Conservation (phyloP, 1,284 basidiomycete species). For the Chondrostereum purpureum region DNA sequence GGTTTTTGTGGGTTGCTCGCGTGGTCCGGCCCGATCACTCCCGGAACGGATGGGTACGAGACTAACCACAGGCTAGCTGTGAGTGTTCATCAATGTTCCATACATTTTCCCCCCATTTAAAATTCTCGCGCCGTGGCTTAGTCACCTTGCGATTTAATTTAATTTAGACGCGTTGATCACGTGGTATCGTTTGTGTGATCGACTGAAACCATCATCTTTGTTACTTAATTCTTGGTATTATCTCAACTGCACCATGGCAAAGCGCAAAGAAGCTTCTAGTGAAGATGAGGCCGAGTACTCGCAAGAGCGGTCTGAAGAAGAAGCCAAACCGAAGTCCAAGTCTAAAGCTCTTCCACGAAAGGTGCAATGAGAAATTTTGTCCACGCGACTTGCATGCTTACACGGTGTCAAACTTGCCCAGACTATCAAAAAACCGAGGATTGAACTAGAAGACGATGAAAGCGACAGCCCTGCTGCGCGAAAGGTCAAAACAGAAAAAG, state of each 20-base stretch:
- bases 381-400: background rate
- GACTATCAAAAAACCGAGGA: conserved; percentile 14
- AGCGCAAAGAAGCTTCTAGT: conserved; percentile 17
- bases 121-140: too few relatives aligned
- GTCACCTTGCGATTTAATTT: too few relatives aligned
- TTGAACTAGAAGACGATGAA: conserved; percentile 9
- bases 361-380: background rate
- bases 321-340: conserved; percentile 1
- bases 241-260: conserved; percentile 1
- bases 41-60: too few relatives aligned
- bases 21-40: too few relatives aligned
- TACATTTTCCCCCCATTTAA: too few relatives aligned
- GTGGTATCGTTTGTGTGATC: too few relatives aligned
- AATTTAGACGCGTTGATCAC: too few relatives aligned
- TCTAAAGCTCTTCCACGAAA: background rate
- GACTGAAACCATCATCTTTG: too few relatives aligned
- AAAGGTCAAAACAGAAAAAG: conserved; percentile 11
- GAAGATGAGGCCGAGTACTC: conserved; percentile 18
- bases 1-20: too few relatives aligned
- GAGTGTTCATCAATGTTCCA: too few relatives aligned
- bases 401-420: conserved; percentile 4
- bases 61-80: too few relatives aligned
- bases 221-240: too few relatives aligned
- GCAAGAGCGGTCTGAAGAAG: background rate
- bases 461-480: conserved; percentile 12